Conservation (phyloP, 1,139 yeast species). For the Blastobotrys arbuscula region DNA sequence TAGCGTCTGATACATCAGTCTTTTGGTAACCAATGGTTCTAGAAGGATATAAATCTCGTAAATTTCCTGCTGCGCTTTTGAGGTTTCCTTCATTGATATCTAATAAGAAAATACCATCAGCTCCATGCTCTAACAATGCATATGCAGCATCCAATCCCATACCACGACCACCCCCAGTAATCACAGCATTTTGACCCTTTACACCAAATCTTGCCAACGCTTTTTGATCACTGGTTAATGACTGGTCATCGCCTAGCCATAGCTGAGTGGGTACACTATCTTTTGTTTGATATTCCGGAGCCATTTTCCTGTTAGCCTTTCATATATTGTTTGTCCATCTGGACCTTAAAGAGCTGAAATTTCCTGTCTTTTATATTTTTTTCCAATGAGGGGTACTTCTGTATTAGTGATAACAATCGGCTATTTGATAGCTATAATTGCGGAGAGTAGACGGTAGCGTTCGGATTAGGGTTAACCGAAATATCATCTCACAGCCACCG, state of each 20-base stretch:
- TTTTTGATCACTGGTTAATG: neutral
- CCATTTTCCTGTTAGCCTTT: too few relatives aligned
- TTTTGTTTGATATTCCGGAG: neutral
- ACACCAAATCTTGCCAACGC: slow-evolving; percentile 10
- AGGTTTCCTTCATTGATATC: slow-evolving; percentile 4
- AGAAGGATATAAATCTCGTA: slow-evolving; percentile 10
- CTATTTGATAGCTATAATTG: too few relatives aligned
- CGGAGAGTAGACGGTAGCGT: too few relatives aligned
- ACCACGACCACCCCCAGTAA: slow-evolving; percentile 17
- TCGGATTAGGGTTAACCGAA: too few relatives aligned
- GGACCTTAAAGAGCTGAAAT: too few relatives aligned
- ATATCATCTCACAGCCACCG: too few relatives aligned
- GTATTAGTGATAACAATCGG: too few relatives aligned
- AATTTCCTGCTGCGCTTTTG: slow-evolving; percentile 1
- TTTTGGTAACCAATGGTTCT: slow-evolving; percentile 2
- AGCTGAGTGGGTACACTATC: neutral
- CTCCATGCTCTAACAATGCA: slow-evolving; percentile 17
- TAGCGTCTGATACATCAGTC: neutral
- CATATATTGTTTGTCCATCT: too few relatives aligned
- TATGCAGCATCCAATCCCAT: slow-evolving; percentile 16
- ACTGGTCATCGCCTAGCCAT: slow-evolving; percentile 1
- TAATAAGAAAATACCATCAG: slow-evolving; percentile 8
- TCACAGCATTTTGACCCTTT: slow-evolving; percentile 14
- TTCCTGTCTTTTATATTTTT: too few relatives aligned
- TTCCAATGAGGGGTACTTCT: too few relatives aligned